Percentiles rank a stretch among this genome's conserved stretches.
phyloP scores from a whole-genome alignment of 2,329 filamentous ascomycete genomes.

The Cercospora berteroae region DNA sequence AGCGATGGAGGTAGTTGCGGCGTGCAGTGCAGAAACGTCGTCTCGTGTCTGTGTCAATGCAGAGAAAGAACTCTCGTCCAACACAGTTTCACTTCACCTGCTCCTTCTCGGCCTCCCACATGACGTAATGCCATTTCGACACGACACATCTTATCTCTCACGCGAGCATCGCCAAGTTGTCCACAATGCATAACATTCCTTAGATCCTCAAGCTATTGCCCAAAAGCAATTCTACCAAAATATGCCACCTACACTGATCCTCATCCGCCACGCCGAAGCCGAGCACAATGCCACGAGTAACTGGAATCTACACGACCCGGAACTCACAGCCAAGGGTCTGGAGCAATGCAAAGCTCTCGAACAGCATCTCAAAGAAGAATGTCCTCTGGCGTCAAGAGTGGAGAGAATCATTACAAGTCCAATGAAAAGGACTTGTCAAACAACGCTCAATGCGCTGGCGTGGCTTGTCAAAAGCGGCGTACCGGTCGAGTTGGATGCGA shows the following conservation, averaged over 20 bases:
- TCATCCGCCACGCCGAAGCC: constrained; percentile 48
- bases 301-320: constrained; percentile 44
- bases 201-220: background rate
- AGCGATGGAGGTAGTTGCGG: background rate
- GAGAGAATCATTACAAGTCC: constrained; percentile 62
- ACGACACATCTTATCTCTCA: background rate
- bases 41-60: background rate
- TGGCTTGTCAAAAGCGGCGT: constrained; percentile 58
- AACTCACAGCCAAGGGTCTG: constrained; percentile 43
- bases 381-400: constrained; percentile 45
- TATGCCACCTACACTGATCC: constrained; percentile 45
- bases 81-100: background rate
- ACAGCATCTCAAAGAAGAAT: constrained; percentile 38
- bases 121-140: background rate
- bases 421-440: constrained; percentile 65
- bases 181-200: background rate
- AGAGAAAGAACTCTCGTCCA: background rate
- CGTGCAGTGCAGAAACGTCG: background rate
- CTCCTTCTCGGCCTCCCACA: background rate
- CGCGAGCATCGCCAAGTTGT: background rate
- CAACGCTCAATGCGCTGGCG: constrained; percentile 57
- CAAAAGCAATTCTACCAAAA: background rate
- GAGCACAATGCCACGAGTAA: constrained; percentile 46
- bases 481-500: constrained; percentile 57
- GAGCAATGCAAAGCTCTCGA: constrained; percentile 44